Base-by-base conservation (phyloP, 495 filamentous ascomycete species). In the Podospora bellae-mahoneyi region DNA sequence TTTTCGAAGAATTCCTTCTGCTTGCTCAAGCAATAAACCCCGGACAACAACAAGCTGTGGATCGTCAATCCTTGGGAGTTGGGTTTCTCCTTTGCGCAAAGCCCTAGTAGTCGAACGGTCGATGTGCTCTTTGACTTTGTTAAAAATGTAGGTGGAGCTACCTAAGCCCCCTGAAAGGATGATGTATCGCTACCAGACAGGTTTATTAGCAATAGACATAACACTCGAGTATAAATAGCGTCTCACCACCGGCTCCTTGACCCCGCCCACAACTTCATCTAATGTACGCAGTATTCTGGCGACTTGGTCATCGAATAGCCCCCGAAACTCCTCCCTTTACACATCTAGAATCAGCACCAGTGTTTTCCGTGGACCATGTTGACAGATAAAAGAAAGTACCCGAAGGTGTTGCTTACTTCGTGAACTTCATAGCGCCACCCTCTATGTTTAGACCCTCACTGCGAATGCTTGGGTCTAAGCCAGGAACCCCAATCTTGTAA, bases 151-250 rank as follows among this genome's bases (percentile, higher is more conserved):
- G n/a, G 82, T 77, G 0, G 87, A 89, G 71, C 87, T 89, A 15
- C 88, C 87, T 4, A 90, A 83, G 2, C 88, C 88, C 4, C 88
- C 88, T 0, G 87, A 89, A 6, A 91, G 78, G 4, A 91, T 80
- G 34, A 90, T 77, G 66, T 88, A 84, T 39, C 72, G 76, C 82
- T 85, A 61, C 2, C 62, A 34, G 62, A 54, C 10, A 10, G 2
- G 34, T 39, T 39, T 23, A 39, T 5, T 39, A 39, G 34, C 6
- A 39, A 39, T 10, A 39, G 34, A 39, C 34, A 0, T 39, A 39
- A 69, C 61, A 27, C 23, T 60, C 20, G 20, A 23, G 1, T 23
- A 23, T 23, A 23, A 23, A 23, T 23, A 23, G 20, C 20, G 20
- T 23, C 20, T 23, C 71, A 86, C 84, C 44, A 90, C 3, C 75